A percentile compares a stretch with the other conserved stretches of the same genome.
These are phyloP conservation scores for Ustilago crameri DNA, from an alignment of 1,284 basidiomycete genomes.

Conservation along the genomic window DNA sequence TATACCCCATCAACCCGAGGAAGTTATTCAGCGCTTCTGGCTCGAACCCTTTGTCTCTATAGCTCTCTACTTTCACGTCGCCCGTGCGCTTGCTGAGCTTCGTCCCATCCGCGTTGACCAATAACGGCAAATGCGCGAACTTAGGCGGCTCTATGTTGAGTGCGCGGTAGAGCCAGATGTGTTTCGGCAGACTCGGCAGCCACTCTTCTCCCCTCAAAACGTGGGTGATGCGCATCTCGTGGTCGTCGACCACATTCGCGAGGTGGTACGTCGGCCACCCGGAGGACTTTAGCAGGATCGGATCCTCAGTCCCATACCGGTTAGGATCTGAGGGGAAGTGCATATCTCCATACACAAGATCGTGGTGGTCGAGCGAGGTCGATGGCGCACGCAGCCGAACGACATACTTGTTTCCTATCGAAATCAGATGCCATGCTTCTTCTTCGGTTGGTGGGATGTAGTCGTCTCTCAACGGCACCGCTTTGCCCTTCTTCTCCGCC, in stretches of 20 bases:
- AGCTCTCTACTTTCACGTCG: conserved; percentile 86
- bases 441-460: conserved; percentile 81
- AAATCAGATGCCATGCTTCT: conserved; percentile 80
- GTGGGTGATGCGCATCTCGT: conserved; percentile 94
- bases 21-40: conserved; percentile 90
- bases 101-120: conserved; percentile 88
- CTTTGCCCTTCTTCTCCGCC: conserved; percentile 74
- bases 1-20: conserved; percentile 93
- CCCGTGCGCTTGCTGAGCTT: conserved; percentile 96
- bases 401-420: conserved; percentile 80
- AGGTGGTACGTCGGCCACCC: conserved; percentile 95
- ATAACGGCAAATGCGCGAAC: conserved; percentile 90
- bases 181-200: conserved; percentile 92
- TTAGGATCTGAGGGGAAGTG: conserved; percentile 72
- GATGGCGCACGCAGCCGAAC: conserved; percentile 74
- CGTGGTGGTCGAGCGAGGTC: conserved; percentile 66
- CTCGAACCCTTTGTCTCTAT: conserved; percentile 87
- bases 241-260: conserved; percentile 93
- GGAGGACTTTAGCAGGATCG: conserved; percentile 91
- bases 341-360: conserved; percentile 81
- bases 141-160: conserved; percentile 79
- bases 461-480: conserved; percentile 82
- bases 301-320: conserved; percentile 75
- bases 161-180: conserved; percentile 86
- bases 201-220: conserved; percentile 98